Conservation (phyloP, 179 eudicot species). For the Corrigiola litoralis region DNA sequence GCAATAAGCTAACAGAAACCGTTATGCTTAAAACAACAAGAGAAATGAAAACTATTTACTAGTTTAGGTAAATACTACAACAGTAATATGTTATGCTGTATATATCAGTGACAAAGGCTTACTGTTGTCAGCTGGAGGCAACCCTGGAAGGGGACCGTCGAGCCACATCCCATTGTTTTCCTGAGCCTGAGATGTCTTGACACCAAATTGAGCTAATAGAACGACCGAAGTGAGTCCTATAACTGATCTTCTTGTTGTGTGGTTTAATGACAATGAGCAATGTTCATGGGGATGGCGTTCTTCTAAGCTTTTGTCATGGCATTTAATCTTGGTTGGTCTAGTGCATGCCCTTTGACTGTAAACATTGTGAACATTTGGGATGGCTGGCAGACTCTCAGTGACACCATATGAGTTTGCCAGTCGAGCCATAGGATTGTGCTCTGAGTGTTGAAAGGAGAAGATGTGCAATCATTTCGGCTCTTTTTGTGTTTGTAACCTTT, state of each 20-base stretch:
- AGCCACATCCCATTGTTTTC: slow-evolving; percentile 56
- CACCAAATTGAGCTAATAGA: slow-evolving; percentile 30
- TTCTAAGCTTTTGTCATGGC: slow-evolving; percentile 21
- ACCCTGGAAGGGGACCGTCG: slow-evolving; percentile 45
- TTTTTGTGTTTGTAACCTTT: neutral
- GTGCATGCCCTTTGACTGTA: slow-evolving; percentile 14
- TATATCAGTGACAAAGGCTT: slow-evolving; percentile 11
- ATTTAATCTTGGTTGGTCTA: slow-evolving; percentile 22
- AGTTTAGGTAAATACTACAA: too few relatives aligned
- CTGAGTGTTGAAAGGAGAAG: neutral
- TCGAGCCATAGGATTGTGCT: slow-evolving; percentile 34
- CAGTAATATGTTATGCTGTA: too few relatives aligned
- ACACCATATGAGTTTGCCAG: slow-evolving; percentile 45
- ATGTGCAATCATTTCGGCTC: neutral
- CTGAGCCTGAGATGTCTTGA: slow-evolving; percentile 40
- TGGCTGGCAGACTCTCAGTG: slow-evolving; percentile 30
- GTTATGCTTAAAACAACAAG: too few relatives aligned
- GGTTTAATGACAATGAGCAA: slow-evolving; percentile 8
- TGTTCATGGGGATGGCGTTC: slow-evolving; percentile 16
- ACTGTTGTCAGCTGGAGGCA: slow-evolving; percentile 50
- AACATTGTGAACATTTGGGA: slow-evolving; percentile 29
- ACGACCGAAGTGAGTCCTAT: slow-evolving; percentile 53
- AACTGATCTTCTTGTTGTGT: slow-evolving; percentile 53
- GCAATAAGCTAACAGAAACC: too few relatives aligned
- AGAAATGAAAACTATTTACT: too few relatives aligned